Evolutionary conservation across 441 rosid species (phyloP), one percentile per base, ranked within the genome.

Genomic region (Erodium chrysanthum): DNA sequence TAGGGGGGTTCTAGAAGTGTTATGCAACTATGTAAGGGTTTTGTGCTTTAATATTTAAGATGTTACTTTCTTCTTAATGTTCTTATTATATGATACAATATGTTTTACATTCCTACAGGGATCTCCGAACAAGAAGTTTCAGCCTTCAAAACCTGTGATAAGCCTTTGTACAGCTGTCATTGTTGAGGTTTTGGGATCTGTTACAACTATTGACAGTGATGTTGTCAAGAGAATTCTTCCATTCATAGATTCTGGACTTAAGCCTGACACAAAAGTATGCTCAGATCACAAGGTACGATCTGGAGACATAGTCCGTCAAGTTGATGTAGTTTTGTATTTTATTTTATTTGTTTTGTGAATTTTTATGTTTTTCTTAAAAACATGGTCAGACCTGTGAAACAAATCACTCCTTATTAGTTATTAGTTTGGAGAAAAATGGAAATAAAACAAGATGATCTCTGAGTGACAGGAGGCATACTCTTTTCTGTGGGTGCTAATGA

Each of bases 161-260:
- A 85, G 82, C 84, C 88, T 95, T 81, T 80, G 92, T 75, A 90
- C 97, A 0, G 97, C 99, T 23, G 92, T 92, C 70, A 79, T 89
- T 69, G 68, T 92, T 67, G 99, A 86, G 79, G 82, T 77, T 66
- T 77, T 95, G 72, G 96, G 96, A 75, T 86, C 84, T 71, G 71
- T 87, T 65, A 68, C 82, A 35, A 73, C 82, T 29, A 78, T 92
- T 73, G 80, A 84, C 70, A 86, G 81, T 72, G 96, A 86, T 73
- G 61, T 82, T 66, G 93, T 92, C 67, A 87, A 86, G 83, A 85
- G 87, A 71, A 84, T 92, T 66, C 86, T 88, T 73, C 96, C 93
- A 1, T 92, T 92, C 85, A 86, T 89, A 11, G 76, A 76, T 72
- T 83, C 96, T 72, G 94, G 97, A 77, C 84, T 92, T 68, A 89